A percentile compares a stretch with the other conserved stretches of the same genome.
phyloP scores from a whole-genome alignment of 2,329 filamentous ascomycete genomes.

The Fusarium veterinarium region DNA sequence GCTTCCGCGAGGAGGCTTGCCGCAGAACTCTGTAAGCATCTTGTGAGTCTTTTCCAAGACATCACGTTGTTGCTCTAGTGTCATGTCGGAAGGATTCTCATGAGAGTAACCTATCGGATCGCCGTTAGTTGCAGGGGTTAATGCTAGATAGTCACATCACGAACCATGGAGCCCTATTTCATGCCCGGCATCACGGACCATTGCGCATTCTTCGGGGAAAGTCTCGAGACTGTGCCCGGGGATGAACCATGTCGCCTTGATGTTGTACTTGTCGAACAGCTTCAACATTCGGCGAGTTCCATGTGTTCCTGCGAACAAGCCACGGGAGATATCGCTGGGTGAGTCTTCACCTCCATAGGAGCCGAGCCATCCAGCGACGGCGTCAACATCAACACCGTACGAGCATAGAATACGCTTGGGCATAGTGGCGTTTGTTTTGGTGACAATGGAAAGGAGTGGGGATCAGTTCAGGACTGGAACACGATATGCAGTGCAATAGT shows the following conservation, averaged over 20 bases:
- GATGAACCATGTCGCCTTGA: conserved; percentile 71
- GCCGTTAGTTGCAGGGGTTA: rapidly evolving
- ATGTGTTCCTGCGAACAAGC: conserved; percentile 75
- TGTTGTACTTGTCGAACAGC: conserved; percentile 77
- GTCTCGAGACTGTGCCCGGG: conserved; percentile 62
- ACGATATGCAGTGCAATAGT: neutral
- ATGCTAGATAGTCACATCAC: rapidly evolving
- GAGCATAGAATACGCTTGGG: conserved; percentile 12
- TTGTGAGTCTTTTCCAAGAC: conserved; percentile 80
- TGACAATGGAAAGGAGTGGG: neutral
- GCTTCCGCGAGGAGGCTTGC: conserved; percentile 77
- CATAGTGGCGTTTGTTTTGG: neutral
- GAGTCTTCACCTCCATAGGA: conserved; percentile 80
- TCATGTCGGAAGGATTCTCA: conserved; percentile 79
- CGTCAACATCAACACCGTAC: conserved; percentile 80
- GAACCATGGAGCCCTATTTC: conserved; percentile 68
- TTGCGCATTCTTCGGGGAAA: conserved; percentile 58
- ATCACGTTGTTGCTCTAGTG: conserved; percentile 78
- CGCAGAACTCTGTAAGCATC: conserved; percentile 74
- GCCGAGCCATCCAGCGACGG: conserved; percentile 81
- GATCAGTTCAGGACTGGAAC: neutral
- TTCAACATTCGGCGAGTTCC: conserved; percentile 75
- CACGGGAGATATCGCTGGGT: conserved; percentile 55
- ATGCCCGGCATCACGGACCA: conserved; percentile 59
- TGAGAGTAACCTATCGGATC: conserved; percentile 67